These are phyloP conservation scores for Trichophyton schoenleinii DNA, from an alignment of 2,329 filamentous ascomycete species.

Conservation along the genomic window DNA sequence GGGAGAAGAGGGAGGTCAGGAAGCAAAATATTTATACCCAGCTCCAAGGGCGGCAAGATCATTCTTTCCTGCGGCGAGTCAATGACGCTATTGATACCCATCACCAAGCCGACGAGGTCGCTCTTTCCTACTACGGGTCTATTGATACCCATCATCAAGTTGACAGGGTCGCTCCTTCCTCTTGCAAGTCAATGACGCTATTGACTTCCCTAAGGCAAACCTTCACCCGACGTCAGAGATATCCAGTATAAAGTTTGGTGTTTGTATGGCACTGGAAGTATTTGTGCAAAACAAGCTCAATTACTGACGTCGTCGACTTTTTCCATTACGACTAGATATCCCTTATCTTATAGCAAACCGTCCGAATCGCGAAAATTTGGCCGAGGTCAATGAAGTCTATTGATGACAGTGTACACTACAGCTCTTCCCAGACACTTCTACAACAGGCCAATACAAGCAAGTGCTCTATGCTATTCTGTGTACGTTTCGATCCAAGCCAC, in stretches of 20 bases:
- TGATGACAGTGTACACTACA: background rate
- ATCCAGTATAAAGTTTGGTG: background rate
- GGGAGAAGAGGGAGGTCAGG: background rate
- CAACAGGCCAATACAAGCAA: background rate
- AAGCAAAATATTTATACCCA: background rate
- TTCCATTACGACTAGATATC: background rate
- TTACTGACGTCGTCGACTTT: background rate
- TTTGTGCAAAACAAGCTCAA: background rate
- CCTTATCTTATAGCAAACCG: background rate
- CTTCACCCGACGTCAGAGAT: background rate
- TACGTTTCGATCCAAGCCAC: too few species aligned
- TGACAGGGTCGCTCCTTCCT: background rate
- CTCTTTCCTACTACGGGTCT: too few species aligned
- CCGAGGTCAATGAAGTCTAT: background rate
- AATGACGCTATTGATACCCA: too few species aligned
- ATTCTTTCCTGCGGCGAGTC: too few species aligned
- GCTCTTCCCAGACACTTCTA: background rate
- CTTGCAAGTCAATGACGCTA: background rate
- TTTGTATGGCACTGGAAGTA: background rate
- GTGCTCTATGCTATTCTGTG: too few species aligned
- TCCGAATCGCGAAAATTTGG: background rate
- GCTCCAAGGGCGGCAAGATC: too few species aligned
- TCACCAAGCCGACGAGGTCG: too few species aligned
- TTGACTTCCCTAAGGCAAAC: background rate
- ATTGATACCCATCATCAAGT: background rate